A percentile compares a stretch with the other conserved stretches of the same genome.
Evolutionary conservation across 495 filamentous ascomycete genomes (phyloP).

Genomic region (Friedmanniomyces endolithicus): DNA sequence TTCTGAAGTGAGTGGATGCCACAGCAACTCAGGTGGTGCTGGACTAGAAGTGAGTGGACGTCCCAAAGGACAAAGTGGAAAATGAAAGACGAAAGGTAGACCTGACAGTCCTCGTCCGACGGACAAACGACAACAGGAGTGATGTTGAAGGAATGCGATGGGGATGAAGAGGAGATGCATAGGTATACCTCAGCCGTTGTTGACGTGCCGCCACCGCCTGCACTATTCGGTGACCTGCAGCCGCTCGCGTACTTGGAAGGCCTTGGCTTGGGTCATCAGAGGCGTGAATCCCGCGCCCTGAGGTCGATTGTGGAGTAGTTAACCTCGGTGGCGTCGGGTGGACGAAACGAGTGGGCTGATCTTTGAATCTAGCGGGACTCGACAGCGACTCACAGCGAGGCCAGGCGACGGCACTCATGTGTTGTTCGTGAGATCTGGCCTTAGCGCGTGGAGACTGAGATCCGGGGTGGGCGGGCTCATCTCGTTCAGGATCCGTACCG

Average conservation of each 20-base stretch:
- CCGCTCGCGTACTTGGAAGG: background rate
- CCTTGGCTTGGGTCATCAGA: background rate
- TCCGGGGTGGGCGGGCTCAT: background rate
- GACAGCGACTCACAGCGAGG: background rate
- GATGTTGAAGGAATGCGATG: background rate
- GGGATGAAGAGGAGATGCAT: background rate
- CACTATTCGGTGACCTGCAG: background rate
- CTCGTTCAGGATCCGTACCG: background rate
- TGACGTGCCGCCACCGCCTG: background rate
- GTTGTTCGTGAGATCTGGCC: background rate
- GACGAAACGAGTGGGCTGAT: background rate
- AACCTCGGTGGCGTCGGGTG: background rate
- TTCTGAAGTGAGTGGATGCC: conserved; percentile 1
- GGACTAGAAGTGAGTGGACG: conserved; percentile 4
- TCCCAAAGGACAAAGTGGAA: background rate
- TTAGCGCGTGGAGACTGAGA: background rate
- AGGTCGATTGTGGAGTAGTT: background rate
- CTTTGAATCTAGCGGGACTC: background rate
- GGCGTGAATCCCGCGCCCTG: background rate
- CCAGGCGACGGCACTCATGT: background rate
- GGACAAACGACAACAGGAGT: background rate
- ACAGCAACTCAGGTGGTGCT: conserved; percentile 2
- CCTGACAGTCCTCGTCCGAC: background rate
- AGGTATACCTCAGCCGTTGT: background rate
- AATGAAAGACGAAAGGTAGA: background rate